Conservation (phyloP, 1,284 basidiomycete species). For the Vanrija humicola region DNA sequence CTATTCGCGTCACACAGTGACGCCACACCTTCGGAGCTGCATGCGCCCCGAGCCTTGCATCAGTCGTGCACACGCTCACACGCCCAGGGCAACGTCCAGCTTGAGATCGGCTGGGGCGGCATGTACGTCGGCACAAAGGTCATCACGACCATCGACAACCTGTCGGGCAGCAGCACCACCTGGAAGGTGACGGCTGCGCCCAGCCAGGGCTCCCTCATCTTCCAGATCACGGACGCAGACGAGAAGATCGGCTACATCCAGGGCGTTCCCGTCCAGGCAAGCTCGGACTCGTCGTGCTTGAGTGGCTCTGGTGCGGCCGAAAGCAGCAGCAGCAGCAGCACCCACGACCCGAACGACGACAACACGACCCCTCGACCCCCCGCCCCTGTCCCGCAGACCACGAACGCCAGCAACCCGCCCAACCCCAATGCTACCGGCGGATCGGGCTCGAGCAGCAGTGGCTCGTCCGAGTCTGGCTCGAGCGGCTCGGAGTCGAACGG, state of each 20-base stretch:
- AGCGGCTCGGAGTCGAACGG: background rate
- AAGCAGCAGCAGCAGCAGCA: background rate
- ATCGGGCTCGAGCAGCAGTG: background rate
- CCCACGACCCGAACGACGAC: background rate
- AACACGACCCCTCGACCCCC: background rate
- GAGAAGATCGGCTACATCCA: constrained; percentile 42
- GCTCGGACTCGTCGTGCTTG: constrained; percentile 33
- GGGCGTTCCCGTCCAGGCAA: constrained; percentile 30
- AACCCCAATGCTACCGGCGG: background rate
- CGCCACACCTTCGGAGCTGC: too few relatives aligned
- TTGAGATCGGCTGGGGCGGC: constrained; percentile 40
- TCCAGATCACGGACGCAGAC: constrained; percentile 38
- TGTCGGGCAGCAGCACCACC: constrained; percentile 16
- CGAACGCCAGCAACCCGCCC: background rate
- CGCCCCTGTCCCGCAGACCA: background rate
- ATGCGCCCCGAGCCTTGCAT: too few relatives aligned
- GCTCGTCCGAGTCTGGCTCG: background rate
- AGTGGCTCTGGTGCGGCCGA: background rate
- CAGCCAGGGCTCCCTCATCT: constrained; percentile 32
- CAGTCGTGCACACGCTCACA: background rate
- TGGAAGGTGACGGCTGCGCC: constrained; percentile 37
- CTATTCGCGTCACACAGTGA: background rate
- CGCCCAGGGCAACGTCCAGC: constrained; percentile 28
- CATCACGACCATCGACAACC: constrained; percentile 16
- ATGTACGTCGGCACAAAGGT: constrained; percentile 36